A percentile compares a stretch with the other conserved stretches of the same genome.
phyloP scores from a whole-genome alignment of 345 rosid species.

The Camelina laxa region DNA sequence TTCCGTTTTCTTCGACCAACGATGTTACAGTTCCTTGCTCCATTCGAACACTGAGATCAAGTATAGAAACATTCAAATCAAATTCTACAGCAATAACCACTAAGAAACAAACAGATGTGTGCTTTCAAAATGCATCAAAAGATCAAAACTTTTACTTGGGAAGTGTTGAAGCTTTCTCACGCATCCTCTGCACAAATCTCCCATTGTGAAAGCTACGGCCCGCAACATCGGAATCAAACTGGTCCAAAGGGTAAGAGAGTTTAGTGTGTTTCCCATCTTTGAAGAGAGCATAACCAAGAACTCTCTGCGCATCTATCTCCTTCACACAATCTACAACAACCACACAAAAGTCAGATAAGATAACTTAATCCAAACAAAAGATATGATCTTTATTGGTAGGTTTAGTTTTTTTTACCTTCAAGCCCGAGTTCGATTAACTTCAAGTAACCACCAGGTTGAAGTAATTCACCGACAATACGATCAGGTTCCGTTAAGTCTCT shows the following conservation, averaged over 20 bases:
- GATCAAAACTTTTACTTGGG: conserved; percentile 43
- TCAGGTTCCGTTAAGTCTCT: conserved; percentile 62
- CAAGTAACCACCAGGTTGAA: conserved; percentile 70
- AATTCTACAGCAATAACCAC: background rate
- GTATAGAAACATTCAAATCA: background rate
- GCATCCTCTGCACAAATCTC: conserved; percentile 59
- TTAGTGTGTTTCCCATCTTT: conserved; percentile 54
- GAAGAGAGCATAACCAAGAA: conserved; percentile 55
- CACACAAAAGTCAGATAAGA: background rate
- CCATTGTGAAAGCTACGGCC: conserved; percentile 66
- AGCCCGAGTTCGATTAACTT: conserved; percentile 61
- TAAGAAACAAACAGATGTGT: background rate
- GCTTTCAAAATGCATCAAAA: background rate
- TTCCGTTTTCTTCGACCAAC: conserved; percentile 56
- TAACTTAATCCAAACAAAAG: background rate
- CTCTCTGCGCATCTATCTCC: conserved; percentile 59
- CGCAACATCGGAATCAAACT: conserved; percentile 51
- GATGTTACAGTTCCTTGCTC: conserved; percentile 63
- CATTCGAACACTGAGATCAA: conserved; percentile 46
- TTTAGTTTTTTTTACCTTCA: conserved; percentile 41
- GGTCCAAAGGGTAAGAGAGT: conserved; percentile 53
- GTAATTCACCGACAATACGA: conserved; percentile 64
- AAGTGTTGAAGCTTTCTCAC: conserved; percentile 56
- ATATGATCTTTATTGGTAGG: background rate
- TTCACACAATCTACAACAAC: conserved; percentile 53